These are phyloP conservation scores for Thuidium tamariscinum DNA, from an alignment of 225 moss, liverwort and hornwort genomes.

Conservation along the genomic window DNA sequence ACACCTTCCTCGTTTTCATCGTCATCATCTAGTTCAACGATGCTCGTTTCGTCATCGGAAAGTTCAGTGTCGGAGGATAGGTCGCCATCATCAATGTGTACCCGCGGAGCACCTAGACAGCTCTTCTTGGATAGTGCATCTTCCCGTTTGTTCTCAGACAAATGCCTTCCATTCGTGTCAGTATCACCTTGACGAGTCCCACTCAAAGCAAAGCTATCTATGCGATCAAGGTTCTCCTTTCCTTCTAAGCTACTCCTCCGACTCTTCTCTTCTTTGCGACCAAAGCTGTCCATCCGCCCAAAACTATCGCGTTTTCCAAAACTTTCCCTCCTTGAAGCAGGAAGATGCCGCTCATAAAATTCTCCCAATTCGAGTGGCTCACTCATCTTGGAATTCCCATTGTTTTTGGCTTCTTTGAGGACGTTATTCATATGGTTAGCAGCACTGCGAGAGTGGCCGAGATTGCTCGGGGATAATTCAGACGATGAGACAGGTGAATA, in stretches of 20 bases:
- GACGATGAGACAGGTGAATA: slow-evolving; percentile 48
- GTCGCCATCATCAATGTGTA: slow-evolving; percentile 6
- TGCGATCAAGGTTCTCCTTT: slow-evolving; percentile 46
- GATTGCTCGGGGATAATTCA: slow-evolving; percentile 24
- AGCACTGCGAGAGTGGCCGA: slow-evolving; percentile 18
- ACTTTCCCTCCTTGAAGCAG: slow-evolving; percentile 33
- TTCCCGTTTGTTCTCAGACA: slow-evolving; percentile 10
- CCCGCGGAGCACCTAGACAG: background rate
- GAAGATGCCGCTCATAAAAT: slow-evolving; percentile 32
- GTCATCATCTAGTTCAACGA: slow-evolving; percentile 29
- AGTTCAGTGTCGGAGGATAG: slow-evolving; percentile 37
- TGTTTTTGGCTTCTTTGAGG: slow-evolving; percentile 23
- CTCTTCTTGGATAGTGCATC: slow-evolving; percentile 13
- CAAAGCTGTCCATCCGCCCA: slow-evolving; percentile 22
- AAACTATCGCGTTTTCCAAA: slow-evolving; percentile 31
- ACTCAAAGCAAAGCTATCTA: slow-evolving; percentile 34
- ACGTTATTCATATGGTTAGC: slow-evolving; percentile 9
- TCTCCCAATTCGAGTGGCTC: slow-evolving; percentile 36
- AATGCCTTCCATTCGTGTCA: background rate
- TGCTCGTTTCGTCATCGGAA: slow-evolving; percentile 30
- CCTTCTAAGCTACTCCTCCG: slow-evolving; percentile 23
- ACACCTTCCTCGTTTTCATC: slow-evolving; percentile 22
- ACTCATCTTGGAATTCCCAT: slow-evolving; percentile 17
- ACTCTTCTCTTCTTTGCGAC: slow-evolving; percentile 30
- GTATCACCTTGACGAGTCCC: slow-evolving; percentile 19